phyloP scores from a whole-genome alignment of 805 yeast genomes.

The Saccharomycopsis olivae region DNA sequence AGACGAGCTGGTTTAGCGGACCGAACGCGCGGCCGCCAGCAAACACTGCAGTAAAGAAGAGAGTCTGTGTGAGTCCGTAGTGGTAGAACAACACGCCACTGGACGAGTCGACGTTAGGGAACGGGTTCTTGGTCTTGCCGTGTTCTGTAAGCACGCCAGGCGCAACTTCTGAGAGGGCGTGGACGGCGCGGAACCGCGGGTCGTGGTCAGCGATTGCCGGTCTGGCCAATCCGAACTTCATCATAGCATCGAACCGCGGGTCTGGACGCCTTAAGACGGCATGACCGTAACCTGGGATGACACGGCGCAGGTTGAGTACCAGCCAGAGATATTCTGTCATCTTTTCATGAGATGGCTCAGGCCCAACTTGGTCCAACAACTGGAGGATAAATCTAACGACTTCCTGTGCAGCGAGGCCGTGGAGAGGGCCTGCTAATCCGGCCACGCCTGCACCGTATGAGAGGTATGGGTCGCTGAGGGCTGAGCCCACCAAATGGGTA shows the following conservation, averaged over 20 bases:
- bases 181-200: conserved; percentile 55
- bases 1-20: conserved; percentile 65
- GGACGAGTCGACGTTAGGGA: conserved; percentile 75
- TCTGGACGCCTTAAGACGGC: conserved; percentile 78
- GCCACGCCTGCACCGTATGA: conserved; percentile 70
- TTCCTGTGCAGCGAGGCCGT: conserved; percentile 81
- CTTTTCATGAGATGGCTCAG: conserved; percentile 27
- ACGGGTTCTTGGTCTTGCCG: conserved; percentile 81
- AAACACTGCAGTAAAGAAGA: conserved; percentile 71
- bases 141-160: conserved; percentile 67
- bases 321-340: conserved; percentile 65
- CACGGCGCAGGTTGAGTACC: conserved; percentile 60
- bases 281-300: conserved; percentile 84
- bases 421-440: conserved; percentile 82
- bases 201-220: conserved; percentile 47
- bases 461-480: conserved; percentile 65
- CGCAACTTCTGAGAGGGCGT: conserved; percentile 55
- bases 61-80: conserved; percentile 64
- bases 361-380: conserved; percentile 37
- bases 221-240: conserved; percentile 49
- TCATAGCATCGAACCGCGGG: conserved; percentile 69
- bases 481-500: conserved; percentile 75
- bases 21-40: conserved; percentile 79
- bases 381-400: conserved; percentile 64
- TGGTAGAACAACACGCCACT: conserved; percentile 72